Evolutionary conservation across 495 filamentous ascomycete species (phyloP).

Genomic region (Penicillium daleae): DNA sequence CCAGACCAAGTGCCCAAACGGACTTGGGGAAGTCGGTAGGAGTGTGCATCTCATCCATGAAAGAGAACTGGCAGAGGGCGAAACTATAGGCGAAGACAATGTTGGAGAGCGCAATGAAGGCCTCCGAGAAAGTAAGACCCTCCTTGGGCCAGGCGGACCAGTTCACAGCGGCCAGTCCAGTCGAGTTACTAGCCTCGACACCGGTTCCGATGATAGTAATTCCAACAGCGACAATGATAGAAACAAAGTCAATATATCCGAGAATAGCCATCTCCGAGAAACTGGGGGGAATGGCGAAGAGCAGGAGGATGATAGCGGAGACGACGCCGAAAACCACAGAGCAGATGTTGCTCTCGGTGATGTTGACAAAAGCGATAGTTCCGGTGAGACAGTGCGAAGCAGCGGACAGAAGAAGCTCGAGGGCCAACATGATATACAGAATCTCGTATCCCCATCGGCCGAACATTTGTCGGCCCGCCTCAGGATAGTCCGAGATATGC

Average conservation of each 20-base stretch:
- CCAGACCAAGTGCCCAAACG: constrained; percentile 57
- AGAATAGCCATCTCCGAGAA: constrained; percentile 57
- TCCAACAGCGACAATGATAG: constrained; percentile 65
- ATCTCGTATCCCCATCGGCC: constrained; percentile 57
- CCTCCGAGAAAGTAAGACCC: constrained; percentile 31
- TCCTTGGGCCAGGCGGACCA: constrained; percentile 39
- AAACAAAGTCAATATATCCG: constrained; percentile 61
- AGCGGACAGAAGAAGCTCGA: constrained; percentile 67
- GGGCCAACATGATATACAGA: constrained; percentile 55
- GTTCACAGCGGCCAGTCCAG: constrained; percentile 35
- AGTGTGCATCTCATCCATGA: constrained; percentile 56
- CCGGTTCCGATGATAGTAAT: constrained; percentile 67
- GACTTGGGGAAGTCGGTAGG: constrained; percentile 63
- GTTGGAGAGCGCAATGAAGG: constrained; percentile 64
- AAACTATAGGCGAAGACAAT: constrained; percentile 66
- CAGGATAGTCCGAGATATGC: constrained; percentile 64
- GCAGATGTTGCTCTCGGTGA: constrained; percentile 61
- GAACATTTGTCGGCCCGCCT: constrained; percentile 66
- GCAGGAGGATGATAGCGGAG: constrained; percentile 60
- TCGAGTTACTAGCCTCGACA: constrained; percentile 40
- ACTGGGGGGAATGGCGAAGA: constrained; percentile 59
- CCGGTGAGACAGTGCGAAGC: constrained; percentile 71
- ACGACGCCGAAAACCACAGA: constrained; percentile 63
- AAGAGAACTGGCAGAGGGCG: constrained; percentile 61
- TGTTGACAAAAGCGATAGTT: constrained; percentile 63